Conservation (phyloP, 768 basidiomycete genomes). For the Mycena galericulata region DNA sequence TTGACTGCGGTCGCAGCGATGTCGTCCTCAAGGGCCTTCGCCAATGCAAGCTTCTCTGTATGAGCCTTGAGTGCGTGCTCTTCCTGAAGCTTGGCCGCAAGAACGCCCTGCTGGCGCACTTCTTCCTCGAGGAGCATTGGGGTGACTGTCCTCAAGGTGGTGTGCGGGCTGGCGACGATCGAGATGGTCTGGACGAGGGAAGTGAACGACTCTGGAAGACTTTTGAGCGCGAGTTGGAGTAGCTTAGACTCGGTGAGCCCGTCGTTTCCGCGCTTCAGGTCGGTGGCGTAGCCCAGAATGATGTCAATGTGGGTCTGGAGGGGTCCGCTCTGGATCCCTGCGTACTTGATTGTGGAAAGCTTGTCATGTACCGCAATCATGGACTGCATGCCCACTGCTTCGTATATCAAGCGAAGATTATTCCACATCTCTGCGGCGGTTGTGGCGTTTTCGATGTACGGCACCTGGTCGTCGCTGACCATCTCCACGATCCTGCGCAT, state of each 20-base stretch:
- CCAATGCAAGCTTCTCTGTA: background rate
- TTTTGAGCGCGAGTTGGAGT: background rate
- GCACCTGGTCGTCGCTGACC: constrained; percentile 6
- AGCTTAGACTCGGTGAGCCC: background rate
- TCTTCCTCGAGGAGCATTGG: background rate
- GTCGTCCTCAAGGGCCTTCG: background rate
- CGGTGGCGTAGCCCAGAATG: background rate
- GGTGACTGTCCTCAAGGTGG: background rate
- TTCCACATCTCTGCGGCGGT: background rate
- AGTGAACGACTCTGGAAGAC: background rate
- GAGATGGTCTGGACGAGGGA: background rate
- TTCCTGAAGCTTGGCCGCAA: background rate
- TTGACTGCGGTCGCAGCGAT: background rate
- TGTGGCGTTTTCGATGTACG: background rate
- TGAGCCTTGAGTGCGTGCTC: background rate
- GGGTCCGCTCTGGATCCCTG: background rate
- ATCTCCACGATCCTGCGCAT: constrained; percentile 6
- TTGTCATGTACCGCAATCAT: background rate
- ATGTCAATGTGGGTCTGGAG: background rate
- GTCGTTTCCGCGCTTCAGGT: background rate
- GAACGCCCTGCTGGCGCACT: background rate
- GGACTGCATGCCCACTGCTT: background rate
- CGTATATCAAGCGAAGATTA: background rate
- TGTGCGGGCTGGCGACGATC: background rate
- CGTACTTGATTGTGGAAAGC: background rate